Evolutionary conservation across 176 grass and related monocot genomes (phyloP), one percentile per base, ranked within the genome.

Genomic region (Oryza australiensis): DNA sequence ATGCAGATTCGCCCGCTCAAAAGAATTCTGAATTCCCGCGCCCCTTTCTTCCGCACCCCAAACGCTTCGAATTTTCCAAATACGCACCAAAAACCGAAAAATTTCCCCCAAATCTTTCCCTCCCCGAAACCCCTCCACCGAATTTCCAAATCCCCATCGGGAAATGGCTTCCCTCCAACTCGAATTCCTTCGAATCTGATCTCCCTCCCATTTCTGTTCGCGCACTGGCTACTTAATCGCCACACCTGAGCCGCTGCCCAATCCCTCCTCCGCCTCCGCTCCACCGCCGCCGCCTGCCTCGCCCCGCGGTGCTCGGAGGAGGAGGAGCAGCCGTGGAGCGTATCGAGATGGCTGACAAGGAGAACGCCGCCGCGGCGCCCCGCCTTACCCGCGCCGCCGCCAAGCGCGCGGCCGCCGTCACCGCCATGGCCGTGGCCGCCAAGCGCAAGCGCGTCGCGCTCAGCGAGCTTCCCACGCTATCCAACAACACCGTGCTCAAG

Each of bases 361-460:
- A 92, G 84, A 92, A 92, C 79, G 51, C 69, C 37, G 43, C 32
- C 62, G 67, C 71, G n/a, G 57, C 43, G 4, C 80, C 77, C 1
- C 89, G 68, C 84, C 66, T 82, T 3, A 89, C 92, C 69, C 92
- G 92, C 55, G 92, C 89, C 0, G 78, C 89, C 0, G 24, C 69
- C 42, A 84, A 85, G 81, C 76, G 80, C 9, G 73, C 78, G 1
- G 85, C 88, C 0, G 74, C 41, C 1, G 65, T 78, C 63, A 53
- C 66, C 0, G 66, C 84, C 27, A 60, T 65, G 0, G 40, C 81
- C 33, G 70, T 68, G 27, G 77, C 89, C 43, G 77, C 80, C 66
- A 94, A 92, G 87, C 90, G 85, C 70, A 92, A 92, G 78, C 86
- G 92, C 79, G 79, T 94, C 26, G 89, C 87, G 11, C 87, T 89